Conservation (phyloP, 2,329 filamentous ascomycete genomes). For the Ascochyta rabiei region DNA sequence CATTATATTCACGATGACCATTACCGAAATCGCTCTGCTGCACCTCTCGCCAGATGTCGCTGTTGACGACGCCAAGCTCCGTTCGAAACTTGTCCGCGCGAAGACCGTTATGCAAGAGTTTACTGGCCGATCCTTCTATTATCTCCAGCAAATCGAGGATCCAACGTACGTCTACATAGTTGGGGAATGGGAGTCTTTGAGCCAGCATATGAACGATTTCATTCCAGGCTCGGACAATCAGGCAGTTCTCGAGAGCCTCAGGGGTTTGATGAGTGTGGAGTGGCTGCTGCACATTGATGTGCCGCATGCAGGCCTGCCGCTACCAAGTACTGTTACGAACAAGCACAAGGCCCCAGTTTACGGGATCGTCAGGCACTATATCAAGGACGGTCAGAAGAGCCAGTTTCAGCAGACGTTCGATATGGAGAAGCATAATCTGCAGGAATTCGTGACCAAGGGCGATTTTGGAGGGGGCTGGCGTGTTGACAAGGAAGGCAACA, state of each 20-base stretch:
- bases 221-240: constrained; percentile 53
- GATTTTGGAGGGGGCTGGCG: constrained; percentile 49
- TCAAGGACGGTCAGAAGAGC: constrained; percentile 28
- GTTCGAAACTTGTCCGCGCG: constrained; percentile 44
- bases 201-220: constrained; percentile 51
- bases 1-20: constrained; percentile 35
- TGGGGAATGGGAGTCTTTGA: constrained; percentile 54
- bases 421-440: constrained; percentile 30
- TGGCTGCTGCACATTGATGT: constrained; percentile 54
- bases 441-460: constrained; percentile 35
- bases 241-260: constrained; percentile 44
- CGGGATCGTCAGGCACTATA: constrained; percentile 45
- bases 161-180: constrained; percentile 51
- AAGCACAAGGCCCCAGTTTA: constrained; percentile 23
- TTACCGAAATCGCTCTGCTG: constrained; percentile 56
- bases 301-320: constrained; percentile 40
- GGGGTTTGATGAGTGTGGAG: constrained; percentile 48
- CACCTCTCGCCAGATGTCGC: constrained; percentile 39
- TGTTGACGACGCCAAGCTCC: constrained; percentile 27
- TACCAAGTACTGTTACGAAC: constrained; percentile 20
- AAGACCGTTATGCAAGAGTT: constrained; percentile 47
- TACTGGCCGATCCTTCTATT: constrained; percentile 47
- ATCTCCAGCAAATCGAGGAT: constrained; percentile 54
- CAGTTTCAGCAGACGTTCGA: constrained; percentile 39
- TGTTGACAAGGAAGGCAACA: constrained; percentile 43